Base-by-base conservation (phyloP, 225 moss, liverwort and hornwort genomes). In the Pseudoscleropodium purum region DNA sequence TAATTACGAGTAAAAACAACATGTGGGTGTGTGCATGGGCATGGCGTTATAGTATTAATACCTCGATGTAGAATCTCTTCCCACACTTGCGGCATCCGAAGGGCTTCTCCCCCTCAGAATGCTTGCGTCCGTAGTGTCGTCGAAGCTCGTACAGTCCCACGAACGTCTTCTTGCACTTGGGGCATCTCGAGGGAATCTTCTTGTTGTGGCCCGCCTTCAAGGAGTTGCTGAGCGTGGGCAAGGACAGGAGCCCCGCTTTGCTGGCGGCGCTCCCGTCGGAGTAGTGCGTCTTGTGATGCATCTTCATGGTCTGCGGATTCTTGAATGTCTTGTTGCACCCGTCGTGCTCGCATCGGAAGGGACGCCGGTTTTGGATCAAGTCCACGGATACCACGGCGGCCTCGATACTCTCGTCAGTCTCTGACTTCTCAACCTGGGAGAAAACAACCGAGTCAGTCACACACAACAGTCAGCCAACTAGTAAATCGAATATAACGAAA, bases 301-400 rank as follows among this genome's bases (percentile, higher is more conserved):
- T 97, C 81, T 93, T 96, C 97, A 96, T 95, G 66, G 97, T 97
- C 84, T 97, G 97, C 1, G 95, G 97, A 67, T 97, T 97, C 89
- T 97, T 97, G 89, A 97, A 97, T 2, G 97, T 97, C 87, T 97
- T 97, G 89, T 94, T 93, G 86, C 97, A 97, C 8, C 94, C 95
- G 0, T 86, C 81, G 59, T 94, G 89, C 12, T 90, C 91, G 68
- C 97, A 97, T 72, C 92, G 93, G 68, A 95, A 97, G 4, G 97
- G 97, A 7, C 97, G 96, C 12, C 96, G 88, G 83, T 96, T 96
- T 23, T 94, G 92, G 63, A 97, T 97, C 94, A 97, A 87, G 82
- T 94, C 95, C 39, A 97, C 93, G 5, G 97, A 88, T 5, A 97
- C 96, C 18, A 97, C 97, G 7, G 93, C 93, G 17, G 94, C 96